A percentile compares a stretch with the other conserved stretches of the same genome.
These are phyloP conservation scores for Azolla pinnata DNA, from an alignment of 75 land plant species.

Conservation along the genomic window DNA sequence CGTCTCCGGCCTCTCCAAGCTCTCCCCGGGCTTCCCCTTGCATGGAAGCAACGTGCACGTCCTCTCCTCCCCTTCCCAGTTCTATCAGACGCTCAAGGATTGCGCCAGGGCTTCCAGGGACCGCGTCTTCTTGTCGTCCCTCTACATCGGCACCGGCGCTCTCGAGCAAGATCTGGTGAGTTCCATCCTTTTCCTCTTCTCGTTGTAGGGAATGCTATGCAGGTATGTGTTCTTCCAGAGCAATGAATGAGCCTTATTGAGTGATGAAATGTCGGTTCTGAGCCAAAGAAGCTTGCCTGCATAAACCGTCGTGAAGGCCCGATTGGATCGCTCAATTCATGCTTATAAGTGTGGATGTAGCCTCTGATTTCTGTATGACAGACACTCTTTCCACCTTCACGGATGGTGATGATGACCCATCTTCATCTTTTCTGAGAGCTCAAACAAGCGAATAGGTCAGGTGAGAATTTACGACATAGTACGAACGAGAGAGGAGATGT, in stretches of 20 bases:
- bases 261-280: no score
- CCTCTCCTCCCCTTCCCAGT: constrained; percentile 20
- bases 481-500: no score
- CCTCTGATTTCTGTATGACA: no score
- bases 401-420: no score
- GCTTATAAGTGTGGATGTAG: neutral
- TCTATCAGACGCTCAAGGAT: constrained; percentile 14
- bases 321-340: neutral
- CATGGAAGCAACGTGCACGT: constrained; percentile 19
- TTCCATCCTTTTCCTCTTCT: neutral
- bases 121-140: constrained; percentile 24
- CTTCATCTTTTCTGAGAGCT: no score
- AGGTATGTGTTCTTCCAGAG: neutral
- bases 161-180: constrained; percentile 31
- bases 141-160: constrained; percentile 24
- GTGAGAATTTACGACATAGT: no score
- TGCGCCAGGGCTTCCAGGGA: constrained; percentile 15
- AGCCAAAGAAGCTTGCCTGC: no score
- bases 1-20: constrained; percentile 12
- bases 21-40: constrained; percentile 13
- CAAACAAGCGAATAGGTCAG: no score
- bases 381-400: no score
- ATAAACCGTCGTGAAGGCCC: no score
- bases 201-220: neutral
- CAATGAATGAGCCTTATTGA: no score